Conservation (phyloP, 2,329 filamentous ascomycete genomes). For the Xylariaceae sp. region DNA sequence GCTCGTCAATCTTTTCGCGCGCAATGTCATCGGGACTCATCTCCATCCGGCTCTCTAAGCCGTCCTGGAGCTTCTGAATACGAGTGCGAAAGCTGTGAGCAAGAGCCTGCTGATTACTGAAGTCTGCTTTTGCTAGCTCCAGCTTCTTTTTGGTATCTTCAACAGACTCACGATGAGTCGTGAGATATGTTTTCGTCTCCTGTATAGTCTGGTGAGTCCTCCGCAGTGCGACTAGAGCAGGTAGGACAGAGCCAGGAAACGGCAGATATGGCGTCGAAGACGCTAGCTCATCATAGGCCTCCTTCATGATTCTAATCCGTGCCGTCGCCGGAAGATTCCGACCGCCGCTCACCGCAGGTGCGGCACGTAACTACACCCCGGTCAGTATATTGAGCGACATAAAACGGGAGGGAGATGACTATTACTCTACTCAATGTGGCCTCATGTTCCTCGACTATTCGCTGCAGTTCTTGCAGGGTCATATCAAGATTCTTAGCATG, state of each 20-base stretch:
- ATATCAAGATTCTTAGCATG: slow-evolving; percentile 56
- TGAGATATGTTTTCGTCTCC: slow-evolving; percentile 58
- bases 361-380: slow-evolving; percentile 19
- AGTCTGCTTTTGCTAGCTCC: slow-evolving; percentile 45
- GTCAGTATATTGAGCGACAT: slow-evolving; percentile 11
- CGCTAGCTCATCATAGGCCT: slow-evolving; percentile 61
- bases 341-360: slow-evolving; percentile 12
- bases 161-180: slow-evolving; percentile 38
- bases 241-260: slow-evolving; percentile 60
- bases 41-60: slow-evolving; percentile 51
- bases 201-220: slow-evolving; percentile 59
- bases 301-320: slow-evolving; percentile 49
- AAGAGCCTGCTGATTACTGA: slow-evolving; percentile 53
- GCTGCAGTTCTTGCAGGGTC: slow-evolving; percentile 63
- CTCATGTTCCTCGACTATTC: slow-evolving; percentile 50
- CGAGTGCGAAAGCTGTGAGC: slow-evolving; percentile 40
- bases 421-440: slow-evolving; percentile 43
- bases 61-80: slow-evolving; percentile 53
- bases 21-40: slow-evolving; percentile 58
- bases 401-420: neutral
- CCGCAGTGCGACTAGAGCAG: slow-evolving; percentile 65
- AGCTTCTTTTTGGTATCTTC: slow-evolving; percentile 43
- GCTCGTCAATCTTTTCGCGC: slow-evolving; percentile 55
- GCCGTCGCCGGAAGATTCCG: slow-evolving; percentile 28
- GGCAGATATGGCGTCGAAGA: slow-evolving; percentile 61